A percentile compares a stretch with the other conserved stretches of the same genome.
Conservation (phyloP, 306 rosid species). For the Quercus wislizeni region DNA sequence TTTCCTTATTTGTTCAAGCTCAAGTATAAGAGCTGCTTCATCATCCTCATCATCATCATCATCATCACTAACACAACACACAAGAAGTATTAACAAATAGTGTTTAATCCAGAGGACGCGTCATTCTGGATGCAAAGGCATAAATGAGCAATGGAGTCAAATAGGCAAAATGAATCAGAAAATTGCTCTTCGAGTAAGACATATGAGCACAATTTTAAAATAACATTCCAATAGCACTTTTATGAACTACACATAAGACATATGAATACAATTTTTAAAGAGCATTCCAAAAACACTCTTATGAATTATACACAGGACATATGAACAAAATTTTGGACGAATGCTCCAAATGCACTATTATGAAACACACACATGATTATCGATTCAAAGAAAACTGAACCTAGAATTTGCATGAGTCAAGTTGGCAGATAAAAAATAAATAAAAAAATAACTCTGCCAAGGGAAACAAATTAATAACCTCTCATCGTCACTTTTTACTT, state of each 20-base stretch:
- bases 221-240: neutral
- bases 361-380: no score
- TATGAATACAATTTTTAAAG: neutral
- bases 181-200: neutral
- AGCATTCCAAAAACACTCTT: neutral
- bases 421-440: neutral
- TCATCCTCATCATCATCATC: conserved; percentile 72
- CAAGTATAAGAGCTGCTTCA: conserved; percentile 87
- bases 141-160: neutral
- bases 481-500: conserved; percentile 84
- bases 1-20: conserved; percentile 96
- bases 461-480: conserved; percentile 71
- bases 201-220: neutral
- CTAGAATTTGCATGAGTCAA: neutral
- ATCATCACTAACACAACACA: conserved; percentile 46
- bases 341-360: neutral
- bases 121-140: neutral
- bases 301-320: neutral
- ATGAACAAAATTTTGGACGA: neutral
- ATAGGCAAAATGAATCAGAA: neutral
- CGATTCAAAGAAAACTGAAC: neutral
- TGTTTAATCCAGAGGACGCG: neutral
- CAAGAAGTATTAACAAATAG: neutral
- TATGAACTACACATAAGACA: neutral
- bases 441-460: neutral